Base-by-base conservation (phyloP, 2,329 filamentous ascomycete genomes). In the Venturia aucupariae region DNA sequence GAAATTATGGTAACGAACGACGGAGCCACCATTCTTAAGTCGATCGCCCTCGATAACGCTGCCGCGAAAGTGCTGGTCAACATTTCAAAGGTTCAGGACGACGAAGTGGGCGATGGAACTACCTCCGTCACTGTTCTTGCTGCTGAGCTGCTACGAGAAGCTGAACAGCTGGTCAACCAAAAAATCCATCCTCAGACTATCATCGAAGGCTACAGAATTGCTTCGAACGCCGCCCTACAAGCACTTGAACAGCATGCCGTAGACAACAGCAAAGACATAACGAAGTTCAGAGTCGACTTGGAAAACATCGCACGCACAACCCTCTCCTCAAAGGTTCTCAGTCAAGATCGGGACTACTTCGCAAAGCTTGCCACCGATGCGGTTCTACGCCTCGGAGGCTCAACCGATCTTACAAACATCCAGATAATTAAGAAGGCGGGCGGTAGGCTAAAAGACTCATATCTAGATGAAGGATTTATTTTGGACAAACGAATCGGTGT, bases 141-240 rank as follows among this genome's bases (percentile, higher is more conserved):
- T 46, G 94, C 94, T 66, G 94, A 99, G 81, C 84, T 99, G 66
- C 83, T 99, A 68, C 88, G 94, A 68, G 94, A 99, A 79, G 94
- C 94, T 60, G 94, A 99, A 81, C 93, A 96, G 81, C 85, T 99
- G 61, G 91, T 99, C 70, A 90, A 95, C 80, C 92, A 93, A 82
- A 97, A 97, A 81, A 97, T 99, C 72, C 94, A 99, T 78, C 94
- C 94, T 62, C 94, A 99, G 83, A 97, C 94, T 62, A 99, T 99
- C 77, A 99, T 99, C 73, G 94, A 99, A 74, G 94, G 94, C 62
- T 99, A 96, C 83, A 86, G 94, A 80, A 96, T 99, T 90, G 94
- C 94, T 63, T 96, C 91, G 76, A 83, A 86, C 62, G 93, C 94
- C 63, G 92, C 94, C 38, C 83, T 99, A 62, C 83, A 87, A 73